Base-by-base conservation (phyloP, 2,329 filamentous ascomycete species). In the Eutypa lata region DNA sequence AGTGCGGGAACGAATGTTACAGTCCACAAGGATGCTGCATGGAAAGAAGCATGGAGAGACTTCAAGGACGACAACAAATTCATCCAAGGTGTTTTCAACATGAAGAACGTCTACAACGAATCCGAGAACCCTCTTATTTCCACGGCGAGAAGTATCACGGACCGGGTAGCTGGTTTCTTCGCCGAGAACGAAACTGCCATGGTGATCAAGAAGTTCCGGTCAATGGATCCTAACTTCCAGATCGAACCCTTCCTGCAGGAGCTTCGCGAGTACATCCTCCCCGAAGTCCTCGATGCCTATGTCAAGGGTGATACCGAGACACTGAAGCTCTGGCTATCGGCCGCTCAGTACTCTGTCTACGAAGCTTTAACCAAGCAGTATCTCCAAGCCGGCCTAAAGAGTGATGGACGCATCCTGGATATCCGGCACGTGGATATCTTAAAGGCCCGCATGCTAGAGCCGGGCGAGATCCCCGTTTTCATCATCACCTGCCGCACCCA, bases 21-120 rank as follows among this genome's bases (percentile, higher is more conserved):
- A 1, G 71, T 99, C 1, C 94, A 99, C 80, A 99, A 99, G 74
- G 94, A 99, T 63, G 87, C 94, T 14, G 90, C 89, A 21, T 97
- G 93, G 91, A 97, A 96, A 75, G 93, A 97, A 71, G 91, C 91
- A n/a, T 99, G 94, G 94, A 85, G 88, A 65, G 89, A 94, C 49
- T 99, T 97, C 82, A 88, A 89, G 58, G 94, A 99, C 70, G 86
- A 85, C 59, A 96, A 88, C 73, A 91, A 88, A 62, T 74, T 97
- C 54, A 90, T 96, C 70, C 93, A 97, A 73, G 86, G 88, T 53
- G 76, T 97, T 56, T 97, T 96, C 74, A 85, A 80, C 68, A 84
- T 96, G 74, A 92, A 93, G 73, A 85, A 83, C 52, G 86, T 87
- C 52, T 97, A 97, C 75, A 88, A 96, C 61, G 94, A 99, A 74